Percentiles rank a stretch among this genome's conserved stretches.
These are phyloP conservation scores for Akanthomyces dipterigenus DNA, from an alignment of 2,329 filamentous ascomycete species.

Conservation along the genomic window DNA sequence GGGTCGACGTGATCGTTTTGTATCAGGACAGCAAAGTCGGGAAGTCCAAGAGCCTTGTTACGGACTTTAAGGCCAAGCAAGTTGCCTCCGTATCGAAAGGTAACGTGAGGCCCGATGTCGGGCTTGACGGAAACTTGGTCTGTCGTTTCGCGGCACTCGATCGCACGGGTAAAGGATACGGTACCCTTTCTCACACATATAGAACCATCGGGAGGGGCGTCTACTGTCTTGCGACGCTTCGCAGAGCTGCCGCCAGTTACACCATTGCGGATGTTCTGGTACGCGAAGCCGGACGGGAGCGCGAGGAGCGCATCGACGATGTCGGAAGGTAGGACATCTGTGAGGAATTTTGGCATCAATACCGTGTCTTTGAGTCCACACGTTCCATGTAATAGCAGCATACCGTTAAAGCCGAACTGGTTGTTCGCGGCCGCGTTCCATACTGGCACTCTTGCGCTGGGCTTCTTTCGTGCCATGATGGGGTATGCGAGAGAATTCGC, in stretches of 20 bases:
- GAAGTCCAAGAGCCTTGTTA: background rate
- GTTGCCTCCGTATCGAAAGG: background rate
- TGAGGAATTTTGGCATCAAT: background rate
- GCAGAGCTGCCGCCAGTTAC: conserved; percentile 13
- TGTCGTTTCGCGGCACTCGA: conserved; percentile 12
- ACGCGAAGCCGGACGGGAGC: conserved; percentile 16
- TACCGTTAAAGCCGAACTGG: conserved; percentile 6
- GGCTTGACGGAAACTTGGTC: conserved; percentile 12
- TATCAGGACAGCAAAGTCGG: background rate
- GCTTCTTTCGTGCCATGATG: background rate
- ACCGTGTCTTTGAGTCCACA: background rate
- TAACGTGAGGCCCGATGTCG: conserved; percentile 16
- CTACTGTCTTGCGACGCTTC: conserved; percentile 26
- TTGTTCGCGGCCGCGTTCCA: background rate
- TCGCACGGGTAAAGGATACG: conserved; percentile 23
- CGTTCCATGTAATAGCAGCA: background rate
- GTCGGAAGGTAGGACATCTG: conserved; percentile 19
- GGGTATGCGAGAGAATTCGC: background rate
- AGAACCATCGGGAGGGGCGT: conserved; percentile 9
- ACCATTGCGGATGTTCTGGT: conserved; percentile 10
- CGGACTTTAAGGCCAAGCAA: background rate
- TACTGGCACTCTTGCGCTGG: background rate
- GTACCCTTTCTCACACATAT: conserved; percentile 22
- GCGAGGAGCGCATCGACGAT: conserved; percentile 19
- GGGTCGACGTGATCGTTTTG: background rate